These are phyloP conservation scores for Colletotrichum navitas DNA, from an alignment of 2,329 filamentous ascomycete species.

Conservation along the genomic window DNA sequence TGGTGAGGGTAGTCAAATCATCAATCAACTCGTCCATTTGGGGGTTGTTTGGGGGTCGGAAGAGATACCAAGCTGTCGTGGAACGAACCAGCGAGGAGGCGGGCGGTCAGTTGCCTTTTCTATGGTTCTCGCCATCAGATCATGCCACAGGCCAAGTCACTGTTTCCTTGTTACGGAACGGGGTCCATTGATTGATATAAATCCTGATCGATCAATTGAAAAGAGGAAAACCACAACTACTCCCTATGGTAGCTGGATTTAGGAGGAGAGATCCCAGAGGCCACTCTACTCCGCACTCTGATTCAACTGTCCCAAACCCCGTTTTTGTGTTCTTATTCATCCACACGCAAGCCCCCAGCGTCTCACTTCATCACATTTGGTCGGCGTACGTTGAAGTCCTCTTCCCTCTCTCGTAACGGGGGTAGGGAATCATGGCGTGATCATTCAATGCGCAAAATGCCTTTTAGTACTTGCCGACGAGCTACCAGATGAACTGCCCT, in stretches of 20 bases:
- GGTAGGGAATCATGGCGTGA: slow-evolving; percentile 39
- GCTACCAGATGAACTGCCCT: slow-evolving; percentile 62
- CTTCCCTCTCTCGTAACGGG: slow-evolving; percentile 28
- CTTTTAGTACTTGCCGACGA: slow-evolving; percentile 62
- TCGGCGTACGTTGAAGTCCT: slow-evolving; percentile 16
- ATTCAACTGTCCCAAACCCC: slow-evolving; percentile 23
- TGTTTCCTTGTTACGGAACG: neutral
- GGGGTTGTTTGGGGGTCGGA: neutral
- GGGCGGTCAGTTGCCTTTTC: neutral
- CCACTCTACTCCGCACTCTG: slow-evolving; percentile 22
- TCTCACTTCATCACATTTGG: slow-evolving; percentile 35
- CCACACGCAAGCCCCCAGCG: slow-evolving; percentile 29
- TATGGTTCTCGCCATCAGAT: slow-evolving; percentile 3
- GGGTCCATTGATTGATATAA: slow-evolving; percentile 1
- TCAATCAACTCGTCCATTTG: neutral
- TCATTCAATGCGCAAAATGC: slow-evolving; percentile 61
- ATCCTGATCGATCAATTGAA: slow-evolving; percentile 26
- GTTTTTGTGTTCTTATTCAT: slow-evolving; percentile 28
- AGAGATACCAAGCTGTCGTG: neutral
- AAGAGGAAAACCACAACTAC: slow-evolving; percentile 27
- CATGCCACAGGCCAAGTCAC: slow-evolving; percentile 13
- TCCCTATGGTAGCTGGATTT: slow-evolving; percentile 21
- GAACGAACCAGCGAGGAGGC: too few relatives aligned
- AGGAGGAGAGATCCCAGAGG: slow-evolving; percentile 7
- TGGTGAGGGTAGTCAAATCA: neutral